phyloP scores from a whole-genome alignment of 1,284 basidiomycete genomes.

The Vanrija humicola region DNA sequence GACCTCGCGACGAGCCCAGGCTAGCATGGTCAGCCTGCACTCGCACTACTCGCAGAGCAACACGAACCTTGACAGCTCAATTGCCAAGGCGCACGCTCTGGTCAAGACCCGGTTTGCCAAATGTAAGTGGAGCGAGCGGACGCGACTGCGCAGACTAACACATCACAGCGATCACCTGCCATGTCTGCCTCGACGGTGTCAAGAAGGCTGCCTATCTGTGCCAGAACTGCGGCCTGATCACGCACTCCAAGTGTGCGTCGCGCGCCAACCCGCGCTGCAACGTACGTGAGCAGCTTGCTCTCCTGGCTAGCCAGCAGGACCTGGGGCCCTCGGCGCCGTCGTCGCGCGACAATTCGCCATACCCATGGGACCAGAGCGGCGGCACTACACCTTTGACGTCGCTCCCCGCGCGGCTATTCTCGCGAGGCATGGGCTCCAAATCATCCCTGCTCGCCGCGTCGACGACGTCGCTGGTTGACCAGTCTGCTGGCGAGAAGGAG shows the following conservation, averaged over 20 bases:
- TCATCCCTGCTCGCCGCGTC: conserved; percentile 5
- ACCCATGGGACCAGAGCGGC: background rate
- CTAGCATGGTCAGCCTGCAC: conserved; percentile 18
- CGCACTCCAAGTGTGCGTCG: conserved; percentile 71
- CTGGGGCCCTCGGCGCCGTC: background rate
- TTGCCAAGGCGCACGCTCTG: conserved; percentile 63
- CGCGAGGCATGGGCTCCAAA: conserved; percentile 12
- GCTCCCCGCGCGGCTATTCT: conserved; percentile 11
- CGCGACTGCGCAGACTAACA: conserved; percentile 1
- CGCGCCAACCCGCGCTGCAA: conserved; percentile 77
- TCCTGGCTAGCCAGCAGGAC: conserved; percentile 31
- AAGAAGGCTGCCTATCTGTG: conserved; percentile 86
- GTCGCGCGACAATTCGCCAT: conserved; percentile 7
- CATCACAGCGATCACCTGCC: conserved; percentile 71
- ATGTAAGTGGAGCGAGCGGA: conserved; percentile 55
- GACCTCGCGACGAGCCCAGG: conserved; percentile 6
- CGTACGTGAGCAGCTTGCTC: conserved; percentile 49
- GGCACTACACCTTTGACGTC: background rate
- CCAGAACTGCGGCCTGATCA: conserved; percentile 81
- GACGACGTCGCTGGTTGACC: conserved; percentile 7
- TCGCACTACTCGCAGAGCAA: conserved; percentile 9
- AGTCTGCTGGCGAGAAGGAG: background rate
- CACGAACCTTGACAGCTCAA: conserved; percentile 19
- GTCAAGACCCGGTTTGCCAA: conserved; percentile 90
- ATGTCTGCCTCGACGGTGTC: conserved; percentile 72